These are phyloP conservation scores for Dorcoceras hygrometricum DNA, from an alignment of 257 asterid species.

Conservation along the genomic window DNA sequence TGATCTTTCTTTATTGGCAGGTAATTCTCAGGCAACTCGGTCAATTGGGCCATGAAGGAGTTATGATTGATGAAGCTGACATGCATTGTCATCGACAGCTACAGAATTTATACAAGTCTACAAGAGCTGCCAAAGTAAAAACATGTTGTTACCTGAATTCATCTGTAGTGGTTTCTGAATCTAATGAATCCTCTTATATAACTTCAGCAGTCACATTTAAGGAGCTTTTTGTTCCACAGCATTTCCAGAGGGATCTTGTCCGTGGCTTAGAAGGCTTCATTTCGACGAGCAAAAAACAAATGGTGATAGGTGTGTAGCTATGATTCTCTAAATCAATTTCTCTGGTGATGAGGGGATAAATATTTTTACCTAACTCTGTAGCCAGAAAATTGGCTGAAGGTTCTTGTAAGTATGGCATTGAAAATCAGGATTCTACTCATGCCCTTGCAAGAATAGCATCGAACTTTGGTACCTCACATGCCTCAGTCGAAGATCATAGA, in stretches of 20 bases:
- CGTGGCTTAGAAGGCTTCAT: slow-evolving; percentile 82
- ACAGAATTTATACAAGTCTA: slow-evolving; percentile 78
- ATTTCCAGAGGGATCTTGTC: slow-evolving; percentile 92
- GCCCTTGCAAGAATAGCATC: slow-evolving; percentile 64
- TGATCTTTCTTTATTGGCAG: slow-evolving; percentile 40
- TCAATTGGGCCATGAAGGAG: slow-evolving; percentile 78
- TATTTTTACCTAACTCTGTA: slow-evolving; percentile 40
- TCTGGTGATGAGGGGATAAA: slow-evolving; percentile 19
- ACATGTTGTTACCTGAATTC: slow-evolving; percentile 13
- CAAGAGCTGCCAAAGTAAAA: slow-evolving; percentile 85
- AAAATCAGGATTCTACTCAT: slow-evolving; percentile 62
- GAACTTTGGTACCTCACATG: slow-evolving; percentile 78
- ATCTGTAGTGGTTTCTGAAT: slow-evolving; percentile 29
- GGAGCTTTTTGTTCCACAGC: slow-evolving; percentile 82
- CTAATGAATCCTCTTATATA: slow-evolving; percentile 43
- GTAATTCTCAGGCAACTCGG: slow-evolving; percentile 84
- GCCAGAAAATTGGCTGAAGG: slow-evolving; percentile 86
- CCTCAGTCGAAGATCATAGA: slow-evolving; percentile 78
- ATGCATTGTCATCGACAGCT: slow-evolving; percentile 64
- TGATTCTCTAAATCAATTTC: slow-evolving; percentile 25
- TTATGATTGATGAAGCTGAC: slow-evolving; percentile 72
- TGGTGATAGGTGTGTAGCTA: slow-evolving; percentile 67
- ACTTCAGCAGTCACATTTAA: slow-evolving; percentile 58
- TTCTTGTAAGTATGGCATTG: slow-evolving; percentile 84
- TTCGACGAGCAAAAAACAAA: slow-evolving; percentile 71